Conservation (phyloP, 441 rosid species). For the Erodium moschatum region DNA sequence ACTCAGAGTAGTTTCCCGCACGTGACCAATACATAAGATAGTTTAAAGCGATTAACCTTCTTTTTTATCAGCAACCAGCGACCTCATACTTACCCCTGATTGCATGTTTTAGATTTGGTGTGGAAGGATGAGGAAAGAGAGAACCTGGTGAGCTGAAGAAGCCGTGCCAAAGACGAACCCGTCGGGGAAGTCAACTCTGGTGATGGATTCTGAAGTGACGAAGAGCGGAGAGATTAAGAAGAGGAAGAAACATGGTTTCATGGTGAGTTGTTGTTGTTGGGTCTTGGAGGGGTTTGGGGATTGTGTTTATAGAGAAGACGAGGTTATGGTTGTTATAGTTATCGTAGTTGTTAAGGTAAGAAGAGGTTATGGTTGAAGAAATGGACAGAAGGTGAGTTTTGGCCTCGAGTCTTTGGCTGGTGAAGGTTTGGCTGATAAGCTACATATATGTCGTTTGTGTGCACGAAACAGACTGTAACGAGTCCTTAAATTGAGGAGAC, state of each 20-base stretch:
- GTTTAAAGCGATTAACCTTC: too few species aligned
- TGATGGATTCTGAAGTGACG: conserved; percentile 36
- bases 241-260: conserved; percentile 21
- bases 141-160: conserved; percentile 84
- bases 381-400: conserved; percentile 1
- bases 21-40: too few species aligned
- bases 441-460: not conserved
- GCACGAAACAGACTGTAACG: not conserved
- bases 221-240: conserved; percentile 18
- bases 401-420: not conserved
- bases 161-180: conserved; percentile 82
- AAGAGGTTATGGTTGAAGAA: conserved; percentile 7
- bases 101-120: too few species aligned
- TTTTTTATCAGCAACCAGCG: too few species aligned
- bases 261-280: conserved; percentile 11
- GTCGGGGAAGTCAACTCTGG: conserved; percentile 57
- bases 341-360: too few species aligned
- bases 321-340: conserved; percentile 9
- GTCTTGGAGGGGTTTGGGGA: not conserved
- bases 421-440: conserved; percentile 5
- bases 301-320: conserved; percentile 12
- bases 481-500: not conserved
- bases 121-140: conserved; percentile 8
- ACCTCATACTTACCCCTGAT: too few species aligned
- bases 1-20: too few species aligned